phyloP scores from a whole-genome alignment of 1,139 yeast genomes.

The Suhomyces ambrosiae region DNA sequence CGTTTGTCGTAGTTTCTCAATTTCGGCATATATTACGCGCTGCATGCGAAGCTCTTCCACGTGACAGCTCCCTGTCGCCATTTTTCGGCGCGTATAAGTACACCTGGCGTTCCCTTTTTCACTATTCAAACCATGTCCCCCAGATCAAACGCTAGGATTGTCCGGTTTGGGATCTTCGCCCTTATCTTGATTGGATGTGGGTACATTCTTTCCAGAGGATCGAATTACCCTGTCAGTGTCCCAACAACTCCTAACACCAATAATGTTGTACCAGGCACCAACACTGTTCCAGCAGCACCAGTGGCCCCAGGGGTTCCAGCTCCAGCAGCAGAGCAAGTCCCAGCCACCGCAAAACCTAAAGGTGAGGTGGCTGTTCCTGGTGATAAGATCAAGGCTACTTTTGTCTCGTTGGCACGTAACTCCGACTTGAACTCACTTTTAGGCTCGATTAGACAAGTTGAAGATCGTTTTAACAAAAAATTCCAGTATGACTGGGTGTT shows the following conservation, averaged over 20 bases:
- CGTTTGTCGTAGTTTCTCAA: no score
- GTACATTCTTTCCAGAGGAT: slow-evolving; percentile 61
- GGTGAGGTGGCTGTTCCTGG: slow-evolving; percentile 12
- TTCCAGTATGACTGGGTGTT: slow-evolving; percentile 52
- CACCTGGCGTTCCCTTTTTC: slow-evolving; percentile 9
- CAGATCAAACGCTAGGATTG: slow-evolving; percentile 63
- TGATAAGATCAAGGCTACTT: slow-evolving; percentile 44
- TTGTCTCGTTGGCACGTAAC: slow-evolving; percentile 49
- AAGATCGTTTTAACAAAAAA: slow-evolving; percentile 47
- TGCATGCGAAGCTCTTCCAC: neutral
- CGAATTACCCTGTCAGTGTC: slow-evolving; percentile 41
- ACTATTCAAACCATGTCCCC: slow-evolving; percentile 30
- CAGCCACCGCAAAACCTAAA: slow-evolving; percentile 6
- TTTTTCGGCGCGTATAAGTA: slow-evolving; percentile 9
- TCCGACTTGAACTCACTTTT: slow-evolving; percentile 38
- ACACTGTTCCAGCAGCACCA: slow-evolving; percentile 2
- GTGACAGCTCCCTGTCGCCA: neutral
- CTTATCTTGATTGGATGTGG: slow-evolving; percentile 58
- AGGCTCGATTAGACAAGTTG: slow-evolving; percentile 46
- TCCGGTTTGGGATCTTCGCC: slow-evolving; percentile 64
- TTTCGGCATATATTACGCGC: neutral
- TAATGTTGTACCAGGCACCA: slow-evolving; percentile 10
- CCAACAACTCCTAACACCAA: slow-evolving; percentile 12
- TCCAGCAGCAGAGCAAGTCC: slow-evolving; percentile 1
- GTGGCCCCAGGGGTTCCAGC: slow-evolving; percentile 15